phyloP scores from a whole-genome alignment of 345 rosid genomes.

The Eucalyptus sp. region DNA sequence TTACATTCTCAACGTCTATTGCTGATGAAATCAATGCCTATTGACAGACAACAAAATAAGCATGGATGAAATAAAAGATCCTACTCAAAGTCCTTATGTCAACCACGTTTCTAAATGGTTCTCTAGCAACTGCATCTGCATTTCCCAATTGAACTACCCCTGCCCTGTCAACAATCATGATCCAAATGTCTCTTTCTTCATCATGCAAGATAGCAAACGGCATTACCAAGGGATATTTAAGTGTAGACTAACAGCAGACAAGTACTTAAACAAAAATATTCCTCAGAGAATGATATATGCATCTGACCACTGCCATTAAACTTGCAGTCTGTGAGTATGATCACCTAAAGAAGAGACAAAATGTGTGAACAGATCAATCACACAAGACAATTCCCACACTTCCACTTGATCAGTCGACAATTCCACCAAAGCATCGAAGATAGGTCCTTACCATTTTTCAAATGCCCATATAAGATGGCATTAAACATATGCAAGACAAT shows the following conservation, averaged over 20 bases:
- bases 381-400: background rate
- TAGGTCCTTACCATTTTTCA: background rate
- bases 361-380: background rate
- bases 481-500: background rate
- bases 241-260: background rate
- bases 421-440: background rate
- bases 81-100: background rate
- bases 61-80: background rate
- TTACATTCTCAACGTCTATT: background rate
- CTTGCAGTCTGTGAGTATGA: background rate
- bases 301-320: background rate
- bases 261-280: background rate
- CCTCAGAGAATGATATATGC: background rate
- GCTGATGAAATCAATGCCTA: background rate
- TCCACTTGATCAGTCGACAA: background rate
- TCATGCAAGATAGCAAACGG: background rate
- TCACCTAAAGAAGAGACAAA: background rate
- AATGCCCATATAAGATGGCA: background rate
- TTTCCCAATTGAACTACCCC: background rate
- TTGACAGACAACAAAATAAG: background rate
- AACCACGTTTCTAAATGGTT: background rate
- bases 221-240: background rate
- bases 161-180: background rate
- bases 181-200: background rate
- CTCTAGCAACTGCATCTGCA: background rate